phyloP scores from a whole-genome alignment of 495 filamentous ascomycete species.

The Platismatia glauca region DNA sequence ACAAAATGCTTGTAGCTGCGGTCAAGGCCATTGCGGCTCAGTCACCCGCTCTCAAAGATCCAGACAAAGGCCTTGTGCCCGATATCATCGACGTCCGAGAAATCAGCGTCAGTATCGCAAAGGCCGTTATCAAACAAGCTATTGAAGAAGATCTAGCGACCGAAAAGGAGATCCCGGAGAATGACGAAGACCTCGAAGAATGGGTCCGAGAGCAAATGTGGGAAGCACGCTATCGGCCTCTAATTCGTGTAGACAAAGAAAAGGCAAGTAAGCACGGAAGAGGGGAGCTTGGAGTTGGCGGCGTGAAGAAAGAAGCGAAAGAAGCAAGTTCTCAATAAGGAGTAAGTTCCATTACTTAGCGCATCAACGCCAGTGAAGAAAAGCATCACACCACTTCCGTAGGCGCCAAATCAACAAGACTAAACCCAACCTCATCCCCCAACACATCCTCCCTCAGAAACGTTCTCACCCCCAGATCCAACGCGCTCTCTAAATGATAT shows the following conservation, averaged over 20 bases:
- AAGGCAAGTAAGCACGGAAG: slow-evolving; percentile 45
- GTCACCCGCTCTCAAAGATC: slow-evolving; percentile 57
- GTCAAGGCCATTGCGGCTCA: slow-evolving; percentile 61
- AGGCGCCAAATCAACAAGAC: slow-evolving; percentile 19
- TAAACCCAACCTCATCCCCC: slow-evolving; percentile 18
- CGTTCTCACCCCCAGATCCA: slow-evolving; percentile 46
- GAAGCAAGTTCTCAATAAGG: not conserved
- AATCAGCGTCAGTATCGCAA: slow-evolving; percentile 69
- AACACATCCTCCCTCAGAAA: slow-evolving; percentile 24
- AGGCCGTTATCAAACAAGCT: slow-evolving; percentile 65
- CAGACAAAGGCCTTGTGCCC: slow-evolving; percentile 54
- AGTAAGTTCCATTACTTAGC: not conserved
- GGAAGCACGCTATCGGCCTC: slow-evolving; percentile 62
- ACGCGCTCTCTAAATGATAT: slow-evolving; percentile 54
- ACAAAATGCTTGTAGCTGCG: slow-evolving; percentile 77
- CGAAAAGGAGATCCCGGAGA: slow-evolving; percentile 49
- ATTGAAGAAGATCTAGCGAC: slow-evolving; percentile 59
- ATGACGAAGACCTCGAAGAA: slow-evolving; percentile 50
- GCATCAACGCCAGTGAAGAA: too few species aligned
- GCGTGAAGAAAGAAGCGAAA: slow-evolving; percentile 11
- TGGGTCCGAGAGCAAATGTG: slow-evolving; percentile 92
- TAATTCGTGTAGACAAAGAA: slow-evolving; percentile 45
- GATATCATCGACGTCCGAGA: slow-evolving; percentile 67
- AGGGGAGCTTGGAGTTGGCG: slow-evolving; percentile 49
- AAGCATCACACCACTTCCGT: not conserved